Evolutionary conservation across 148 eudicot species (phyloP).

Genomic region (Chenopodium suecicum): DNA sequence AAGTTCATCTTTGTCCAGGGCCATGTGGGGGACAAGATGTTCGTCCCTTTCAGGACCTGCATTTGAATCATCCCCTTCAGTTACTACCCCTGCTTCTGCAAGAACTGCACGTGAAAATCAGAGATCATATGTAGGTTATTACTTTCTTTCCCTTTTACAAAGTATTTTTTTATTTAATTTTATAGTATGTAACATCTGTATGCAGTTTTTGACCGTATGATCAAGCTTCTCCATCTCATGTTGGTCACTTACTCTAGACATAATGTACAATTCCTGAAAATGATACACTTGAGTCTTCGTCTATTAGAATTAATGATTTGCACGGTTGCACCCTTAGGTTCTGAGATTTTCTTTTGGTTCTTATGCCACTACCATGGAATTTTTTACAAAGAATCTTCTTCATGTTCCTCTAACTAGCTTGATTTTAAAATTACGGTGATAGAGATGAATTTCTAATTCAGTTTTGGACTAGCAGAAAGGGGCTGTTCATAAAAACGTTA

Average conservation of each 20-base stretch:
- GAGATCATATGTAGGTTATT: constrained; percentile 49
- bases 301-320: background rate
- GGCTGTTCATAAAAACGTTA: constrained; percentile 36
- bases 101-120: constrained; percentile 57
- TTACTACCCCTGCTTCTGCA: constrained; percentile 64
- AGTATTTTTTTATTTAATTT: background rate
- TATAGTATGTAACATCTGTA: background rate
- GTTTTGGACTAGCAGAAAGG: constrained; percentile 43
- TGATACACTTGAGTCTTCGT: background rate
- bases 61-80: constrained; percentile 51
- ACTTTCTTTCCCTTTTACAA: background rate
- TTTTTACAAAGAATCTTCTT: background rate
- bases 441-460: background rate
- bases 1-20: constrained; percentile 47
- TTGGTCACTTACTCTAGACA: background rate
- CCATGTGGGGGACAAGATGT: constrained; percentile 55
- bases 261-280: background rate
- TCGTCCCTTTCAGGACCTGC: constrained; percentile 81
- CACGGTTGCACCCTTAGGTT: background rate
- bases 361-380: background rate
- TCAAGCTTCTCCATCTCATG: background rate
- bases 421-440: background rate
- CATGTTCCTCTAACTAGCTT: background rate
- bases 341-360: background rate
- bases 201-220: background rate